Evolutionary conservation across 169 alveolate genomes (phyloP).

Genomic region (Cystoisospora suis): DNA sequence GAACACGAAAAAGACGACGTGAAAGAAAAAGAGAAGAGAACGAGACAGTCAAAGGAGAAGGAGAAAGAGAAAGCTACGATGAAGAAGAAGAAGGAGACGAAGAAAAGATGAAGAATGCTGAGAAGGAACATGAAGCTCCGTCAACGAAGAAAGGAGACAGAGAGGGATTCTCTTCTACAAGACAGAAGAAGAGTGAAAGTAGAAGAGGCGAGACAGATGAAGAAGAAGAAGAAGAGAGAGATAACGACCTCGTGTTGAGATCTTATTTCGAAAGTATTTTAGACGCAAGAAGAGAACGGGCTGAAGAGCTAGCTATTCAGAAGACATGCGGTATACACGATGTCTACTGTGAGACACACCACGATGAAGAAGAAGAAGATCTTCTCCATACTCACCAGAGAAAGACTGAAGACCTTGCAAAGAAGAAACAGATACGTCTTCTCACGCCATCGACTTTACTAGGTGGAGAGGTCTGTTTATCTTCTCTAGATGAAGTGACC

Average conservation of each 20-base stretch:
- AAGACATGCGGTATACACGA: no score
- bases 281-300: background rate
- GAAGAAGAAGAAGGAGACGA: background rate
- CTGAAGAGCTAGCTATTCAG: no score
- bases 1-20: background rate
- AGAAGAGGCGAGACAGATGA: background rate
- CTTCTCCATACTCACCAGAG: no score
- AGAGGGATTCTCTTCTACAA: background rate
- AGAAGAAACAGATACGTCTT: no score
- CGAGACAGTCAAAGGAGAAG: background rate
- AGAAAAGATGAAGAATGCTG: no score
- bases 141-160: background rate
- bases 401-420: no score
- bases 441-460: no score
- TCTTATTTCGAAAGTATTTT: background rate
- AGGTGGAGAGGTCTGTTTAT: no score
- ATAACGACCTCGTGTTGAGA: no score
- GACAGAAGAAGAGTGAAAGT: background rate
- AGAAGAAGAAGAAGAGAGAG: background rate
- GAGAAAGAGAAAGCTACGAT: slow-evolving; percentile 1
- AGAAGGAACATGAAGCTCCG: background rate
- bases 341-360: no score
- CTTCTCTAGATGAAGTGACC: background rate
- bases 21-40: no score
- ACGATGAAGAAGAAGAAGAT: no score